phyloP scores from a whole-genome alignment of 257 asterid species.

The Solanum chmielewskii region DNA sequence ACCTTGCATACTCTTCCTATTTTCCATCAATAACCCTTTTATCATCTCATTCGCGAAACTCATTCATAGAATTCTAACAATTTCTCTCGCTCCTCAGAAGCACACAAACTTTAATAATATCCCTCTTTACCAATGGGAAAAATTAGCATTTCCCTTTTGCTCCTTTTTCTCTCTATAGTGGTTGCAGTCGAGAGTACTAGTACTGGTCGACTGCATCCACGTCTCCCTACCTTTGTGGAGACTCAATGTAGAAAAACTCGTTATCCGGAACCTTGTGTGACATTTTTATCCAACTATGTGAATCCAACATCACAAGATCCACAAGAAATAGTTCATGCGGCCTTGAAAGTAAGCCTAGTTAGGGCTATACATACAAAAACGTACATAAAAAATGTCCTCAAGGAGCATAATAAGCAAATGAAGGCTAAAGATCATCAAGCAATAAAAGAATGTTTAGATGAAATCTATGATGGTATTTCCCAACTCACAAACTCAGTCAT shows the following conservation, averaged over 20 bases:
- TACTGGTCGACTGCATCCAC: background rate
- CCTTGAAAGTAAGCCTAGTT: conserved; percentile 39
- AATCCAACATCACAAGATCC: conserved; percentile 20
- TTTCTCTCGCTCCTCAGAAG: background rate
- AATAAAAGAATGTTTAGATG: conserved; percentile 43
- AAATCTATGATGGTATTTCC: conserved; percentile 41
- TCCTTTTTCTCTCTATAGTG: conserved; percentile 4
- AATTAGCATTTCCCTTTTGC: background rate
- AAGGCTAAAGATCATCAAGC: conserved; percentile 26
- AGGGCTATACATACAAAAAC: conserved; percentile 30
- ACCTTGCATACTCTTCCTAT: conserved; percentile 1
- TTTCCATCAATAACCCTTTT: background rate
- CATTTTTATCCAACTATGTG: conserved; percentile 19
- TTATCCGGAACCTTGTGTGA: conserved; percentile 25
- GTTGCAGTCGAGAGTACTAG: background rate
- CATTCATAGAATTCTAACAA: background rate
- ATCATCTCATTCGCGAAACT: background rate
- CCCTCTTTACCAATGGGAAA: background rate
- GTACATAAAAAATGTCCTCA: conserved; percentile 30
- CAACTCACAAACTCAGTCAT: conserved; percentile 37
- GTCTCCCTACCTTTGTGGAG: conserved; percentile 18
- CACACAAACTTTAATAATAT: background rate
- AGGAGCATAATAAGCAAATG: conserved; percentile 12
- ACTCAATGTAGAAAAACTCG: conserved; percentile 28
- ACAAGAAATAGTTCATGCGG: conserved; percentile 35